Percentiles rank a stretch among this genome's conserved stretches.
Evolutionary conservation across 140 eudicot species (phyloP).

Genomic region (Senecio squalidus): DNA sequence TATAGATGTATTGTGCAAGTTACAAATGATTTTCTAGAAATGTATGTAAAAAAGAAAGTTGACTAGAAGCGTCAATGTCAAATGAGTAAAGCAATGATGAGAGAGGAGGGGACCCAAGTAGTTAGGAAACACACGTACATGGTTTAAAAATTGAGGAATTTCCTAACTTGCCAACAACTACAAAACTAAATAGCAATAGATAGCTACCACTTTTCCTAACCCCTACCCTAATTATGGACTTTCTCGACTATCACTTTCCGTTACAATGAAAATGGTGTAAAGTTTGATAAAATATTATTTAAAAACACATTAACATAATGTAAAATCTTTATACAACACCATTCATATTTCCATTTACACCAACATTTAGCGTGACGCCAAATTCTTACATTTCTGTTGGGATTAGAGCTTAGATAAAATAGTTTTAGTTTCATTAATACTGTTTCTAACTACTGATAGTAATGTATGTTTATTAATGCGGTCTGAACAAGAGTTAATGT

Average conservation of each 20-base stretch:
- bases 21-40: background rate
- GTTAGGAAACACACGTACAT: slow-evolving; percentile 46
- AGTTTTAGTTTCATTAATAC: too few relatives aligned
- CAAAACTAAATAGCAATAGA: slow-evolving; percentile 20
- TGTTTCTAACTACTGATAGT: too few relatives aligned
- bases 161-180: slow-evolving; percentile 22
- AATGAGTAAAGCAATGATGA: slow-evolving; percentile 37
- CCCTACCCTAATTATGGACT: slow-evolving; percentile 21
- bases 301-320: too few relatives aligned
- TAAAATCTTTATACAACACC: too few relatives aligned
- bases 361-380: too few relatives aligned
- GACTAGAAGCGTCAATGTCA: slow-evolving; percentile 33
- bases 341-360: too few relatives aligned
- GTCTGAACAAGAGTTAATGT: too few relatives aligned
- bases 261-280: too few relatives aligned
- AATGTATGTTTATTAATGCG: too few relatives aligned
- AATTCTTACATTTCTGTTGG: too few relatives aligned
- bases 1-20: background rate
- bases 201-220: slow-evolving; percentile 37
- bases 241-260: slow-evolving; percentile 19
- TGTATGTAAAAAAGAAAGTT: slow-evolving; percentile 16
- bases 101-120: slow-evolving; percentile 30
- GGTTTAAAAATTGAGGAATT: slow-evolving; percentile 31
- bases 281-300: too few relatives aligned
- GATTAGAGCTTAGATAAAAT: too few relatives aligned